Conservation (phyloP, 2,329 filamentous ascomycete species). For the Pseudomassariella vexata region DNA sequence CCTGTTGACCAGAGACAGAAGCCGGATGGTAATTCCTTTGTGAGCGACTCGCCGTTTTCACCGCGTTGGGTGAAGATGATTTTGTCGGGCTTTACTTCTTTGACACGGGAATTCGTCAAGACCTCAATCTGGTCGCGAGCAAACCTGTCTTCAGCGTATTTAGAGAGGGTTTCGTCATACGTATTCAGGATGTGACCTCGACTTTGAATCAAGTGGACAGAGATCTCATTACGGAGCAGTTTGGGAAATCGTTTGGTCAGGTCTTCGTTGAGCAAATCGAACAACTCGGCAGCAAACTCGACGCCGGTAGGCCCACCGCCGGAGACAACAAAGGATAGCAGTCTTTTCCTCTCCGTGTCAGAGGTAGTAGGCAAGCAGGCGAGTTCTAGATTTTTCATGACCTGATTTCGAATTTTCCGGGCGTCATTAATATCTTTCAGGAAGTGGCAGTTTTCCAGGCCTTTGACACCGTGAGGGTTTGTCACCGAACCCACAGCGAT, state of each 20-base stretch:
- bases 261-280: constrained; percentile 94
- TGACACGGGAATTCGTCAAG: constrained; percentile 86
- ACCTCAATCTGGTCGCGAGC: constrained; percentile 87
- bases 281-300: constrained; percentile 94
- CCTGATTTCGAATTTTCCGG: constrained; percentile 77
- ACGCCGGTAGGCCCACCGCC: constrained; percentile 95
- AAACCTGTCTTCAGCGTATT: constrained; percentile 87
- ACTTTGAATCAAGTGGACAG: constrained; percentile 94
- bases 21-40: constrained; percentile 90
- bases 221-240: constrained; percentile 93
- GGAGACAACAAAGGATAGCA: constrained; percentile 93
- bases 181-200: constrained; percentile 95
- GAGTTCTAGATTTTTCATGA: constrained; percentile 83
- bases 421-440: constrained; percentile 94
- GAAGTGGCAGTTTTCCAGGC: constrained; percentile 88
- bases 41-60: constrained; percentile 66
- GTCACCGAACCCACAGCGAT: constrained; percentile 87
- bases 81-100: constrained; percentile 76
- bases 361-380: constrained; percentile 89
- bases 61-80: constrained; percentile 85
- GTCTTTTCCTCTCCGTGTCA: constrained; percentile 78
- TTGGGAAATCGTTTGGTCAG: constrained; percentile 76
- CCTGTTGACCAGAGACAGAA: constrained; percentile 98
- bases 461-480: constrained; percentile 93
- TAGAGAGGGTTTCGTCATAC: constrained; percentile 90